These are phyloP conservation scores for Hibiscus syriacus DNA, from an alignment of 345 rosid genomes.

Conservation along the genomic window DNA sequence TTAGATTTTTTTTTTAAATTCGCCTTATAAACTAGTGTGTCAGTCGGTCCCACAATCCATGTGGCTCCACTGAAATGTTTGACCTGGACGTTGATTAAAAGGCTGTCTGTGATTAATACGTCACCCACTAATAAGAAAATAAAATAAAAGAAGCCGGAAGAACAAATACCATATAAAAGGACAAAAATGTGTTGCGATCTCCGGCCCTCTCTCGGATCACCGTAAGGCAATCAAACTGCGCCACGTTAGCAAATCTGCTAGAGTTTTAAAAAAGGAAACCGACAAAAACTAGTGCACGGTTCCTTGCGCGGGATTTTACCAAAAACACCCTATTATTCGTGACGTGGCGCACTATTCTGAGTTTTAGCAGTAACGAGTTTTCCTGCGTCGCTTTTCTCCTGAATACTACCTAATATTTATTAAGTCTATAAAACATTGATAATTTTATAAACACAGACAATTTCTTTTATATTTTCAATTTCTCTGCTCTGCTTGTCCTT, in stretches of 20 bases:
- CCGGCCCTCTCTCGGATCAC: slow-evolving; percentile 16
- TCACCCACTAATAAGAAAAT: slow-evolving; percentile 10
- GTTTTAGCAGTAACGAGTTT: neutral
- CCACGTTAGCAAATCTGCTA: slow-evolving; percentile 1
- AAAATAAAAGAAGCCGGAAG: neutral
- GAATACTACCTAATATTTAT: neutral
- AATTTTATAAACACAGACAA: too few species aligned
- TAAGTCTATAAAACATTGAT: too few species aligned
- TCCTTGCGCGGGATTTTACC: neutral
- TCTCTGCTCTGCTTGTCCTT: neutral
- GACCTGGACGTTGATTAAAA: neutral
- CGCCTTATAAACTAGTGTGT: too few species aligned
- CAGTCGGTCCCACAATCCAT: neutral
- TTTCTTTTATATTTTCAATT: too few species aligned
- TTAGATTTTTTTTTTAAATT: too few species aligned
- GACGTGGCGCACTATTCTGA: slow-evolving; percentile 3
- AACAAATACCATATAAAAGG: neutral
- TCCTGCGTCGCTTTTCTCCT: neutral
- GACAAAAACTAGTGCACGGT: neutral
- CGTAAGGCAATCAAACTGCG: neutral
- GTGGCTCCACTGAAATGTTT: slow-evolving; percentile 5
- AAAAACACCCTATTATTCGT: neutral
- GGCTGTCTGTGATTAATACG: slow-evolving; percentile 21
- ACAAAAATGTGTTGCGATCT: slow-evolving; percentile 14
- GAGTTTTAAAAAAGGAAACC: neutral